phyloP scores from a whole-genome alignment of 805 yeast genomes.

The Metschnikowia gruessii region DNA sequence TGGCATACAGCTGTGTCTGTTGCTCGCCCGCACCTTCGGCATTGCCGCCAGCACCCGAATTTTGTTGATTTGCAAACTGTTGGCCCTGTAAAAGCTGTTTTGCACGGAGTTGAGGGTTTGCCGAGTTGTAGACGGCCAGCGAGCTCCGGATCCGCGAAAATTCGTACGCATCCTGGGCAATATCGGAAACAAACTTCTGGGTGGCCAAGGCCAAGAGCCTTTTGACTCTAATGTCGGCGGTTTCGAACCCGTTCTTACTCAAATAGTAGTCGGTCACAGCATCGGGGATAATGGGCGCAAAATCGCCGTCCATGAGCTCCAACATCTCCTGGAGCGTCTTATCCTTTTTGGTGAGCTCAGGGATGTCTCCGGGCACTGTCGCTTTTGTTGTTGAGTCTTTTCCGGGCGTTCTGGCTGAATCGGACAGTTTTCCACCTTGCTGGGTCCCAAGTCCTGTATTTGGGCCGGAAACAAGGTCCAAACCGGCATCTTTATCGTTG shows the following conservation, averaged over 20 bases:
- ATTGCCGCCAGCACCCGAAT: conserved; percentile 23
- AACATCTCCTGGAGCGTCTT: conserved; percentile 81
- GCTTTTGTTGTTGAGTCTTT: not conserved
- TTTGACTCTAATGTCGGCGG: conserved; percentile 69
- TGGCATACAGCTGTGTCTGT: conserved; percentile 28
- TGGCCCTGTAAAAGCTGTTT: conserved; percentile 71
- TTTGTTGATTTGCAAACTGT: conserved; percentile 44
- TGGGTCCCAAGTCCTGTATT: not conserved
- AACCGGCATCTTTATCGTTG: conserved; percentile 13
- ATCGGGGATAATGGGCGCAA: conserved; percentile 94
- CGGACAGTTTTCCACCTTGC: not conserved
- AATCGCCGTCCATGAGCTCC: conserved; percentile 81
- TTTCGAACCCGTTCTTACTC: conserved; percentile 78
- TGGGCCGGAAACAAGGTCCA: conserved; percentile 6
- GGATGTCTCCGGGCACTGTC: conserved; percentile 41
- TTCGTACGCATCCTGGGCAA: conserved; percentile 96
- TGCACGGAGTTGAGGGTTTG: conserved; percentile 83
- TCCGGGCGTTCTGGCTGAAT: not conserved
- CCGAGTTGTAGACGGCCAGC: conserved; percentile 78
- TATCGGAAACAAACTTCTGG: conserved; percentile 89
- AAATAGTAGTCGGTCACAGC: conserved; percentile 92
- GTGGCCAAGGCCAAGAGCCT: conserved; percentile 90
- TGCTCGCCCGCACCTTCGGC: conserved; percentile 34
- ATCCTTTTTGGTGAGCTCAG: conserved; percentile 73
- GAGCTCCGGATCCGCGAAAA: conserved; percentile 89